A percentile compares a stretch with the other conserved stretches of the same genome.
Evolutionary conservation across 1,139 yeast genomes (phyloP).

Genomic region (Meyerozyma athensensis): DNA sequence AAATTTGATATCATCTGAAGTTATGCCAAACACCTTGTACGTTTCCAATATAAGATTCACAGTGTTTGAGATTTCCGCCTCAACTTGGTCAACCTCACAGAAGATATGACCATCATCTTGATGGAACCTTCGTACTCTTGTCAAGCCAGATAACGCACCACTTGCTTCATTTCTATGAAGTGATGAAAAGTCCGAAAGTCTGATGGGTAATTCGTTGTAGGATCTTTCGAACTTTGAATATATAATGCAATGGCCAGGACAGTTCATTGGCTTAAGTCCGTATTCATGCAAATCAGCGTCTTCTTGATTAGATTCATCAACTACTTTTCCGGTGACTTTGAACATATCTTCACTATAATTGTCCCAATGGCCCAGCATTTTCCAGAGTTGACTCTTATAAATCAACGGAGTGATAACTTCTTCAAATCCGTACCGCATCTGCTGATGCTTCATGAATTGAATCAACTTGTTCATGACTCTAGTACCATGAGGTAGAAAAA

Average conservation of each 20-base stretch:
- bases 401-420: conserved; percentile 94
- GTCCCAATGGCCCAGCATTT: conserved; percentile 93
- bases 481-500: conserved; percentile 90
- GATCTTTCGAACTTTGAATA: conserved; percentile 81
- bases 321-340: conserved; percentile 51
- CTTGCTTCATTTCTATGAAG: conserved; percentile 93
- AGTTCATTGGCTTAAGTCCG: conserved; percentile 96
- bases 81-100: conserved; percentile 79
- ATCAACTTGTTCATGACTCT: conserved; percentile 75
- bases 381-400: conserved; percentile 82
- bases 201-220: conserved; percentile 82
- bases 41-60: conserved; percentile 72
- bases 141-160: conserved; percentile 91
- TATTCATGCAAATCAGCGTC: conserved; percentile 43
- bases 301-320: conserved; percentile 13
- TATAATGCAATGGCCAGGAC: conserved; percentile 95
- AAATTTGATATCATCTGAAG: conserved; percentile 49
- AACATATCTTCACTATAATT: conserved; percentile 96
- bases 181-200: conserved; percentile 90
- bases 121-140: conserved; percentile 94
- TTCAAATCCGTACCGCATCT: conserved; percentile 76
- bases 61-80: conserved; percentile 69
- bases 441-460: conserved; percentile 80
- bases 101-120: conserved; percentile 99
- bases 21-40: conserved; percentile 74